Evolutionary conservation across 768 basidiomycete genomes (phyloP).

Genomic region (Rhizopogon sp.): DNA sequence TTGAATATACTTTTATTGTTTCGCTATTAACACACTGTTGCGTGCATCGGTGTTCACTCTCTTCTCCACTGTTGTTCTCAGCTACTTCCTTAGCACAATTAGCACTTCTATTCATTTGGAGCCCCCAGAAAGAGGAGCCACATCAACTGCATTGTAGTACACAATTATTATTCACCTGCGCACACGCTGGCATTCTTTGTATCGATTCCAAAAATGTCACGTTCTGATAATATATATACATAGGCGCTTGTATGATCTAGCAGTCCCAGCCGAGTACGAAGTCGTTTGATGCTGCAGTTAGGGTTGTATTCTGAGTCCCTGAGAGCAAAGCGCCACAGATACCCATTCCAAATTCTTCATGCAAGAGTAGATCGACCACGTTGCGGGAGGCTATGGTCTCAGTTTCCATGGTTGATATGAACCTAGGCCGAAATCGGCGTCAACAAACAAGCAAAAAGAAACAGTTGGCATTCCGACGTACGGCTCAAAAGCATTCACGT

Average conservation of each 20-base stretch:
- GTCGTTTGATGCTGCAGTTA: slow-evolving; percentile 21
- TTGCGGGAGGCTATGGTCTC: slow-evolving; percentile 82
- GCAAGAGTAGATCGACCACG: slow-evolving; percentile 71
- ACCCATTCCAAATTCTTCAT: slow-evolving; percentile 66
- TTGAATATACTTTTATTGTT: no score
- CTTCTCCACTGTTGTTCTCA: no score
- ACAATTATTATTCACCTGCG: background rate
- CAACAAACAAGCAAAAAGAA: slow-evolving; percentile 1
- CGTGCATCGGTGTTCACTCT: no score
- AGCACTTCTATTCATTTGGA: no score
- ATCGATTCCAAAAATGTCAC: no score
- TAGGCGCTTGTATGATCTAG: slow-evolving; percentile 22
- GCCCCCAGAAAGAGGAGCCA: no score
- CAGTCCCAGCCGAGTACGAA: slow-evolving; percentile 80
- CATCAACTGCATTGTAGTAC: background rate
- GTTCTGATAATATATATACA: background rate
- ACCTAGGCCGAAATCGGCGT: slow-evolving; percentile 31
- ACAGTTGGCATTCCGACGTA: slow-evolving; percentile 33
- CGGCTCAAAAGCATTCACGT: slow-evolving; percentile 91
- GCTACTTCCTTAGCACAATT: no score
- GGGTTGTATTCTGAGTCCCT: slow-evolving; percentile 12
- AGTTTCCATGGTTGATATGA: slow-evolving; percentile 94
- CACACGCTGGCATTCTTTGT: no score
- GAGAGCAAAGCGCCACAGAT: slow-evolving; percentile 53
- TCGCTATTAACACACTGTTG: no score